Conservation (phyloP, 352 stramenopile species). For the Pythium apleroticum region DNA sequence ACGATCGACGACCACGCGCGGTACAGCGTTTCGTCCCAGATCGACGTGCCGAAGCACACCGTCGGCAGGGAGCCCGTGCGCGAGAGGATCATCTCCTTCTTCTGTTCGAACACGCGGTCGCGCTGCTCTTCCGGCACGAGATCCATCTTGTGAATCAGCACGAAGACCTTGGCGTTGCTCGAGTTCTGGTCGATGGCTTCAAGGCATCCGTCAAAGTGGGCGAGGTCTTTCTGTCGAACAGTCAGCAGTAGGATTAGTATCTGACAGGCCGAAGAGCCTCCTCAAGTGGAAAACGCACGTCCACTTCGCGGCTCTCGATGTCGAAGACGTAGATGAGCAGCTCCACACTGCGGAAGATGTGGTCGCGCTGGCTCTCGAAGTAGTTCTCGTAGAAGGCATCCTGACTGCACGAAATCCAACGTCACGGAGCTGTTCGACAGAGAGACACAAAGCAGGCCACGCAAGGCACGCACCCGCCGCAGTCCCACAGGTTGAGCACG, state of each 20-base stretch:
- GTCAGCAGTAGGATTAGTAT: conserved; percentile 16
- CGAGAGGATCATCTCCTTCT: conserved; percentile 92
- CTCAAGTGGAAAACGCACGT: conserved; percentile 31
- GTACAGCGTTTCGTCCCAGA: conserved; percentile 99
- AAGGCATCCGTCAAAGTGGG: conserved; percentile 96
- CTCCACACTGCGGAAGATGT: conserved; percentile 99
- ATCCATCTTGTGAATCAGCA: conserved; percentile 99
- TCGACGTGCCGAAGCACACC: conserved; percentile 97
- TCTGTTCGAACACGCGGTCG: conserved; percentile 92
- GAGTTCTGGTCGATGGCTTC: conserved; percentile 99
- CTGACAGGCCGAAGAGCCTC: background rate
- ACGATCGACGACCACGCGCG: conserved; percentile 99
- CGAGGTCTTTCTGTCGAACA: conserved; percentile 93
- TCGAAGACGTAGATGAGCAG: conserved; percentile 99
- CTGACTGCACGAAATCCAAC: conserved; percentile 64
- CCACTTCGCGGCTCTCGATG: conserved; percentile 92
- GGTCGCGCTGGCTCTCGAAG: conserved; percentile 98
- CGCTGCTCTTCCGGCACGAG: conserved; percentile 90
- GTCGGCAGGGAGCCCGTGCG: conserved; percentile 87
- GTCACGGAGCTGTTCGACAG: background rate
- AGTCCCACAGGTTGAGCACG: conserved; percentile 99
- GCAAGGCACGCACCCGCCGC: conserved; percentile 78
- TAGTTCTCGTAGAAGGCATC: conserved; percentile 99
- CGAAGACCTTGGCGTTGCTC: conserved; percentile 98
- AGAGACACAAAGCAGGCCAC: background rate